Evolutionary conservation across 768 basidiomycete species (phyloP).

Genomic region (Trametes coccinea): DNA sequence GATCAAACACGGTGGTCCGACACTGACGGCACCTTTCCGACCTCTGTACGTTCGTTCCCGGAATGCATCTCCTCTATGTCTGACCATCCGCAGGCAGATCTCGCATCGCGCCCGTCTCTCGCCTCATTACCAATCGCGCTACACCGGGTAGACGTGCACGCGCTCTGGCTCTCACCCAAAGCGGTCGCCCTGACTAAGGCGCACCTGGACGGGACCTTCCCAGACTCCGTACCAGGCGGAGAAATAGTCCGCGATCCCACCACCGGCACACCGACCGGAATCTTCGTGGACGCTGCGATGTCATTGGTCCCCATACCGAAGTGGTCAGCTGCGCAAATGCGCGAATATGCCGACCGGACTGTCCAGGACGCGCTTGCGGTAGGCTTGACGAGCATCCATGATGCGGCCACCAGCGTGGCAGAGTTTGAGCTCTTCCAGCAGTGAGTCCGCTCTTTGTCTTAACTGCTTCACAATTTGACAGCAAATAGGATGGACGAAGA

Average conservation of each 20-base stretch:
- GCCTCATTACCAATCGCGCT: conserved; percentile 71
- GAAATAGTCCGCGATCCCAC: conserved; percentile 58
- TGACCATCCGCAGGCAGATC: conserved; percentile 53
- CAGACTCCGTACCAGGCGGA: conserved; percentile 64
- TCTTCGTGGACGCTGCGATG: conserved; percentile 91
- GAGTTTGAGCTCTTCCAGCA: conserved; percentile 64
- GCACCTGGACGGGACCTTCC: conserved; percentile 36
- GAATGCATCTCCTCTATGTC: not conserved
- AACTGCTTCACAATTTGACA: not conserved
- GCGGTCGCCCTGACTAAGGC: conserved; percentile 63
- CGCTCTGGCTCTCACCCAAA: conserved; percentile 79
- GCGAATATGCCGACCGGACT: conserved; percentile 64
- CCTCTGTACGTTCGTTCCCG: conserved; percentile 49
- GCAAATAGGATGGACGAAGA: conserved; percentile 62
- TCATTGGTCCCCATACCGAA: conserved; percentile 64
- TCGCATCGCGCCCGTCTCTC: conserved; percentile 69
- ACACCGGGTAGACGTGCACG: conserved; percentile 79
- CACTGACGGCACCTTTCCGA: conserved; percentile 57
- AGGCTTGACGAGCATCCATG: conserved; percentile 87
- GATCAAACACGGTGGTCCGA: conserved; percentile 82
- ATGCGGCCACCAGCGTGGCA: conserved; percentile 58
- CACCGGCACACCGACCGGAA: conserved; percentile 68
- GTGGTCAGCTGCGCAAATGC: conserved; percentile 55
- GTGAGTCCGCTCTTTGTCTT: conserved; percentile 40
- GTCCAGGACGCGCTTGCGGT: conserved; percentile 68